phyloP scores from a whole-genome alignment of 257 asterid genomes.

The Forsythia suspensa region DNA sequence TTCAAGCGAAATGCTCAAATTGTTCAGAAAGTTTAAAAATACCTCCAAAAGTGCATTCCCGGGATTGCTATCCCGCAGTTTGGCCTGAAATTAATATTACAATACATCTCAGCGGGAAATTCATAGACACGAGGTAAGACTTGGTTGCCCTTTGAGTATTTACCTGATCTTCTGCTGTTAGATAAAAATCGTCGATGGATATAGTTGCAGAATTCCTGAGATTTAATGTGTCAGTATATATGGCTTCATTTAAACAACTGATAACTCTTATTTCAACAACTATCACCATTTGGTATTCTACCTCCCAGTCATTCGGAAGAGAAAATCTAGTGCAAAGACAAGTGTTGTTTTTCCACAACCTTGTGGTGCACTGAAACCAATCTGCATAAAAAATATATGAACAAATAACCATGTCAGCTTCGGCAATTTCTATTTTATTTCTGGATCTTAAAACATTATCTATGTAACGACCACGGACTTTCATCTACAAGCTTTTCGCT shows the following conservation, averaged over 20 bases:
- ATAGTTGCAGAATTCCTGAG: conserved; percentile 85
- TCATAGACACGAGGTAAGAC: background rate
- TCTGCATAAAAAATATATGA: conserved; percentile 51
- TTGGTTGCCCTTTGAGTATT: conserved; percentile 12
- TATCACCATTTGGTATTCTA: conserved; percentile 55
- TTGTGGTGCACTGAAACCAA: conserved; percentile 99
- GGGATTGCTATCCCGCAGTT: conserved; percentile 76
- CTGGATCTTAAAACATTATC: background rate
- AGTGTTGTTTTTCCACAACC: conserved; percentile 99
- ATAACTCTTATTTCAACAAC: conserved; percentile 23
- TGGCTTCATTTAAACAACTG: conserved; percentile 1
- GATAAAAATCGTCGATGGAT: conserved; percentile 95
- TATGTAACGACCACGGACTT: no score
- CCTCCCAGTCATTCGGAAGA: conserved; percentile 85
- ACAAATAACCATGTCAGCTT: conserved; percentile 12
- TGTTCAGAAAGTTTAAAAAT: conserved; percentile 14
- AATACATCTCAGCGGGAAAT: conserved; percentile 18
- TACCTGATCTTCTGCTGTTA: conserved; percentile 93
- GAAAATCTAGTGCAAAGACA: conserved; percentile 87
- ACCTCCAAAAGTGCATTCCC: conserved; percentile 94
- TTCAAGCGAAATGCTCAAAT: conserved; percentile 2
- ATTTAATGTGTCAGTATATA: conserved; percentile 31
- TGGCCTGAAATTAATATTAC: conserved; percentile 50
- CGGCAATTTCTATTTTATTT: conserved; percentile 15
- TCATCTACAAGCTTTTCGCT: no score